Base-by-base conservation (phyloP, 1,139 yeast species). In the Protomyces gravidus region DNA sequence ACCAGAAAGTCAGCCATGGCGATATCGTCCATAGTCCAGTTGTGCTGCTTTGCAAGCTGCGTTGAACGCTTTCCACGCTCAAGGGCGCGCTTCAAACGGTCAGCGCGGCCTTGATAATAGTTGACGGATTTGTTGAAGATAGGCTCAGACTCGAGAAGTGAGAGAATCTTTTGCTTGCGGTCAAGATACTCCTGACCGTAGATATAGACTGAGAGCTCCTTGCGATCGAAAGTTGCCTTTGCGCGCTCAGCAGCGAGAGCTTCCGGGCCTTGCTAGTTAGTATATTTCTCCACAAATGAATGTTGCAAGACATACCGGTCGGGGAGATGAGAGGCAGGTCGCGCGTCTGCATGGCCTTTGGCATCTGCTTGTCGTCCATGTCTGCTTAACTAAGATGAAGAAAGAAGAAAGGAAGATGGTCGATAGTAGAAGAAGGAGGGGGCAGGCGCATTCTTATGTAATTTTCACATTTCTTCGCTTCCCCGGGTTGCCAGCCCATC, bases 1-100 rank as follows among this genome's bases (percentile, higher is more conserved):
- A 50, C 28, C 33, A 56, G 28, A 27, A 47, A 50, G 39, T 56
- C 60, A n/a, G 60, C 60, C 60, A 50, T 56, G 15, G 25, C 59
- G n/a, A 45, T 45, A 47, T 55, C 60, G 11, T 55, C 60, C 15
- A 40, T 32, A 9, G 28, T 27, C 60, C 60, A 55, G 15, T 49
- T 25, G 15, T 48, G 45, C n/a, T 45, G 55, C 50, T 48, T 48
- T 7, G 60, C 55, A 11, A 56, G 36, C 46, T 56, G 60, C 11
- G 55, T 56, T 3, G 50, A 40, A n/a, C 60, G 50, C 50, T 56
- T 56, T 17, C 49, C 55, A 15, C 60, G 36, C 28, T 45, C 60
- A 7, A 56, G 46, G 15, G 60, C 60, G 11, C 55, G 55, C 51
- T 50, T 49, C 25, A 56, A 46, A n/a, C 56, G 45, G 33, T 56